phyloP scores from a whole-genome alignment of 306 rosid species.

The Castanea sativa region DNA sequence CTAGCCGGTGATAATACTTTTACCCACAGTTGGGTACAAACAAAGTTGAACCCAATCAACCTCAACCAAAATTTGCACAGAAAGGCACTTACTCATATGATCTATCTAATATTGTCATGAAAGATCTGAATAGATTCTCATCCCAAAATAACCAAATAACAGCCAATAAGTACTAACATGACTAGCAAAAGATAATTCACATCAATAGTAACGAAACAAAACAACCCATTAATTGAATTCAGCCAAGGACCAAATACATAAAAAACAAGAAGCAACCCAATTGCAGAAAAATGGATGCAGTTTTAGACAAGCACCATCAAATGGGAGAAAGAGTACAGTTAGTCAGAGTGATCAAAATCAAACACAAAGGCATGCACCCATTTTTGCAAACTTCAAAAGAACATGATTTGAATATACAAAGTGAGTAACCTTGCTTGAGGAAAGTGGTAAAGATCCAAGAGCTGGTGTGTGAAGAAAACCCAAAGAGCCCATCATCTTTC shows the following conservation, averaged over 20 bases:
- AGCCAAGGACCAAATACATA: neutral
- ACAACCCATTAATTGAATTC: neutral
- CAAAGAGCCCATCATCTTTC: slow-evolving; percentile 36
- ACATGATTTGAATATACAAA: neutral
- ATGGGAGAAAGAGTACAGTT: neutral
- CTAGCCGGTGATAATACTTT: neutral
- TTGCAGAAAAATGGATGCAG: neutral
- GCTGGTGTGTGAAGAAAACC: slow-evolving; percentile 26
- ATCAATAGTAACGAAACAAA: neutral
- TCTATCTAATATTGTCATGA: neutral
- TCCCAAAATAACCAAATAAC: neutral
- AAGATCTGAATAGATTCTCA: neutral
- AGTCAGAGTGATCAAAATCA: neutral
- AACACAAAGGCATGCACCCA: neutral
- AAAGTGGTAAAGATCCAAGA: slow-evolving; percentile 12
- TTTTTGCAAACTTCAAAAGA: neutral
- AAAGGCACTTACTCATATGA: neutral
- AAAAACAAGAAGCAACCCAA: neutral
- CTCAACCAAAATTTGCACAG: neutral
- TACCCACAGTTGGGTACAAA: neutral
- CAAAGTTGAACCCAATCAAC: neutral
- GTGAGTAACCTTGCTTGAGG: slow-evolving; percentile 1
- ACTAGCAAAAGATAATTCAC: neutral
- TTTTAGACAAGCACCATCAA: neutral
- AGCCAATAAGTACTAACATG: neutral